These are phyloP conservation scores for Mycena sp. DNA, from an alignment of 1,284 basidiomycete species.

Conservation along the genomic window DNA sequence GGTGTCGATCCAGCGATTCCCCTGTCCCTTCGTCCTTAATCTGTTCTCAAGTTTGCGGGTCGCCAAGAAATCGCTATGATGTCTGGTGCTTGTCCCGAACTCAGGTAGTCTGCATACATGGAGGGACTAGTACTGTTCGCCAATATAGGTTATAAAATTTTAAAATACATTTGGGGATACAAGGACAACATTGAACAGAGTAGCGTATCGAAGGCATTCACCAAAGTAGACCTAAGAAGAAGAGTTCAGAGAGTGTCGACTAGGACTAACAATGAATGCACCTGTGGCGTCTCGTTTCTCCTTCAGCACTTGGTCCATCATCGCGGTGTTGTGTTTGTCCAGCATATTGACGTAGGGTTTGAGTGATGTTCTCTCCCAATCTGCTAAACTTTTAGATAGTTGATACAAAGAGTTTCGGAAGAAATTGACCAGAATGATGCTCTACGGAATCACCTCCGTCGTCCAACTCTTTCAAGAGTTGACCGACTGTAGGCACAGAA, in stretches of 20 bases:
- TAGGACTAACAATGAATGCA: not conserved
- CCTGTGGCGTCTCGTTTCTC: slow-evolving; percentile 56
- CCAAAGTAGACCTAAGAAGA: slow-evolving; percentile 19
- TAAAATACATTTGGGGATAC: slow-evolving; percentile 17
- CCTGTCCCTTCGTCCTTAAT: no score
- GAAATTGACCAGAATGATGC: slow-evolving; percentile 59
- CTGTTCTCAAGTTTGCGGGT: no score
- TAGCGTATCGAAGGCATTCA: slow-evolving; percentile 10
- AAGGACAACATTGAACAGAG: not conserved
- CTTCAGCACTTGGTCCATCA: slow-evolving; percentile 70
- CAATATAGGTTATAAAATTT: no score
- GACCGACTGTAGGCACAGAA: slow-evolving; percentile 85
- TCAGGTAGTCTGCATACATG: no score
- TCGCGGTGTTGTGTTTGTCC: slow-evolving; percentile 71
- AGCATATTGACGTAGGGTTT: slow-evolving; percentile 93
- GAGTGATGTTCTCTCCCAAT: slow-evolving; percentile 81
- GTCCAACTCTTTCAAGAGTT: slow-evolving; percentile 85
- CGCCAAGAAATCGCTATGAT: no score
- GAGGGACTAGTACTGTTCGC: no score
- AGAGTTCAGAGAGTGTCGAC: not conserved
- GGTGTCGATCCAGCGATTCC: no score
- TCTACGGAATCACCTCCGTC: slow-evolving; percentile 42
- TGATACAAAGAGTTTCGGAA: slow-evolving; percentile 11
- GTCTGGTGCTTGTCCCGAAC: no score
- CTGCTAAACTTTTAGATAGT: slow-evolving; percentile 40